These are phyloP conservation scores for Gardenia jasminoides DNA, from an alignment of 257 asterid genomes.

Conservation along the genomic window DNA sequence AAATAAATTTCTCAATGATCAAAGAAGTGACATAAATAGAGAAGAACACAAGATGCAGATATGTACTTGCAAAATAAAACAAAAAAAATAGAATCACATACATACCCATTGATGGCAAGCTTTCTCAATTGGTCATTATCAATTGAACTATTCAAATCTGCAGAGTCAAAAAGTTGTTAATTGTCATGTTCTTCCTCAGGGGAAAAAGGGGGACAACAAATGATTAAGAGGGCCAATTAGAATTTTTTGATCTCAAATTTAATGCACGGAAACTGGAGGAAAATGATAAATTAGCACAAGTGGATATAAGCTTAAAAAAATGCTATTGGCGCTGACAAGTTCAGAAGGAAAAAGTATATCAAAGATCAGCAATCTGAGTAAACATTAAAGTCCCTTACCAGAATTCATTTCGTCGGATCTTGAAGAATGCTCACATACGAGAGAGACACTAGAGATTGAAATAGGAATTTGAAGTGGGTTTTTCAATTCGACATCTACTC, in stretches of 20 bases:
- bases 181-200: background rate
- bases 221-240: background rate
- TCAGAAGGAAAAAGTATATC: constrained; percentile 2
- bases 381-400: constrained; percentile 38
- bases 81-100: constrained; percentile 13
- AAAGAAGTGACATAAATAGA: constrained; percentile 13
- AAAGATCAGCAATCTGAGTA: background rate
- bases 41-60: constrained; percentile 14
- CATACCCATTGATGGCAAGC: constrained; percentile 59
- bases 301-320: background rate
- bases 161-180: constrained; percentile 25
- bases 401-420: constrained; percentile 41
- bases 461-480: constrained; percentile 96
- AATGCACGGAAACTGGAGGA: background rate
- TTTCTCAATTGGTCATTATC: constrained; percentile 46
- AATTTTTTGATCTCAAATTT: background rate
- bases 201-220: background rate
- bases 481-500: constrained; percentile 66
- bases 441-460: constrained; percentile 66
- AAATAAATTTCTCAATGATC: constrained; percentile 21
- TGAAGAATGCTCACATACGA: constrained; percentile 73
- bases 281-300: background rate
- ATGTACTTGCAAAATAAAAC: constrained; percentile 7
- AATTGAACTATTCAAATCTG: constrained; percentile 57
- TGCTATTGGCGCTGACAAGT: background rate